Base-by-base conservation (phyloP, 176 grass and related monocot genomes). In the Musa beccarii region DNA sequence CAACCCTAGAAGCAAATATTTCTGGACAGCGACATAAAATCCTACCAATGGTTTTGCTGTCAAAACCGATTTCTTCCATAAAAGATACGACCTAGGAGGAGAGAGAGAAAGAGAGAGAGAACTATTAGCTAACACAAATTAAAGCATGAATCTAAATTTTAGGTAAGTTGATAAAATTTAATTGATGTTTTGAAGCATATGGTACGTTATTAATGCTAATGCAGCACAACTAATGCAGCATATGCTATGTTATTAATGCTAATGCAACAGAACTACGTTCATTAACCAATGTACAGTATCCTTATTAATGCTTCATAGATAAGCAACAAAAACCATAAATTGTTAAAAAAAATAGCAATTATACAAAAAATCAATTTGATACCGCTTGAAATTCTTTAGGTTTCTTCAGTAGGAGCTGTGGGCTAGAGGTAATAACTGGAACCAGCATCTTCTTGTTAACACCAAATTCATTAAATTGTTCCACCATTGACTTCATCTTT, bases 371-470 rank as follows among this genome's bases (percentile, higher is more conserved):
- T 43, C 34, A 43, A 73, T 74, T 14, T 19, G 43, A 55, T 49
- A 93, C 94, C 90, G 89, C 82, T 68, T 87, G 71, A 82, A 89
- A 78, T 56, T 97, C 84, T 80, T 84, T 80, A 73, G 86, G 86
- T 84, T 85, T 97, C 86, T 73, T 93, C 53, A 97, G 75, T 68
- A 97, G 79, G 76, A 97, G 84, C 74, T 97, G 94, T 8, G 94
- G 94, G 68, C 90, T 97, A 75, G 88, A 91, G 73, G 94, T 91
- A 81, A 93, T 85, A 69, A 97, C 72, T 75, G 86, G 88, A 57
- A 89, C 75, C 72, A 87, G 51, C 85, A 76, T 92, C 86, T 87
- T 90, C 72, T 83, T 89, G 79, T 55, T 85, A 82, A 91, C 74
- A 65, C 85, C 81, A 55, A 97, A 59, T 78, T 85, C 86, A 85